Percentiles rank a stretch among this genome's conserved stretches.
Conservation (phyloP, 2,329 filamentous ascomycete species). For the Aspergillus piperis region DNA sequence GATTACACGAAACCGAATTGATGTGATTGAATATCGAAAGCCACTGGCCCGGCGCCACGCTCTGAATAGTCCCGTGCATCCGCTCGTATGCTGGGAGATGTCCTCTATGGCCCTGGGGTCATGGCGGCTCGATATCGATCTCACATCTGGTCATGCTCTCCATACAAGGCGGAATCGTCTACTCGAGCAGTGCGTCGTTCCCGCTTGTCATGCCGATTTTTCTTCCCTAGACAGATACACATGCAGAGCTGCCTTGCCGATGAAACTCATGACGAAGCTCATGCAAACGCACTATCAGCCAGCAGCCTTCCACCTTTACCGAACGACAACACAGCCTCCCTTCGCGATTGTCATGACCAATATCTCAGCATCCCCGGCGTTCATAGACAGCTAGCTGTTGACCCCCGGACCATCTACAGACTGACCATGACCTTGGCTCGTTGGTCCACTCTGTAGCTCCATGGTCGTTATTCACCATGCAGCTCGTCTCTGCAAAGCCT, state of each 20-base stretch:
- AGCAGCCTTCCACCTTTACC: background rate
- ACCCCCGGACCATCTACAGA: no score
- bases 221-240: background rate
- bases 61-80: background rate
- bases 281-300: no score
- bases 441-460: background rate
- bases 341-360: background rate
- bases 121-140: background rate
- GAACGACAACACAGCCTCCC: background rate
- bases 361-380: background rate
- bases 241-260: slow-evolving; percentile 2
- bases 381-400: background rate
- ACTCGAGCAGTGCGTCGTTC: background rate
- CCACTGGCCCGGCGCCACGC: slow-evolving; percentile 1
- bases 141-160: background rate
- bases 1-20: slow-evolving; percentile 10
- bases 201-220: background rate
- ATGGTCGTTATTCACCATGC: background rate
- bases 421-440: background rate
- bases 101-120: background rate
- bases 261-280: background rate
- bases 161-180: background rate
- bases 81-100: background rate
- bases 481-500: background rate
- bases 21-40: background rate